Evolutionary conservation across 1,139 yeast species (phyloP).

Genomic region (Debaryomyces psychrophilus): DNA sequence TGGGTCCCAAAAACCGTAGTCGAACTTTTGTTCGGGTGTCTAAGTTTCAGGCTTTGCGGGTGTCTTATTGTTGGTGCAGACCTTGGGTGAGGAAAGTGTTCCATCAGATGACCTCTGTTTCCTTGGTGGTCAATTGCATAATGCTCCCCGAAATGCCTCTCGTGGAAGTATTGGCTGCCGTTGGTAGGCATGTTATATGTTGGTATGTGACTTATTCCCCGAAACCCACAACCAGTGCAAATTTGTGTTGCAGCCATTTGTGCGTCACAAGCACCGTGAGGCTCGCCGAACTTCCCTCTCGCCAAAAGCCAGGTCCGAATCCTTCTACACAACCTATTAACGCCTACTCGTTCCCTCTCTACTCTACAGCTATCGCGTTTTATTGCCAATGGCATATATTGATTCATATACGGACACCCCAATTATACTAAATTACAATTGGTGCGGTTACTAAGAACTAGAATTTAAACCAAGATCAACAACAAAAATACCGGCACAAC

Average conservation of each 20-base stretch:
- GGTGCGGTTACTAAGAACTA: constrained; percentile 9
- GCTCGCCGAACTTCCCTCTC: not conserved
- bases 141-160: too few relatives aligned
- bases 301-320: too few relatives aligned
- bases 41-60: not conserved
- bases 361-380: not conserved
- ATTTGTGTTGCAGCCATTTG: constrained; percentile 19
- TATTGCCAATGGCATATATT: constrained; percentile 11
- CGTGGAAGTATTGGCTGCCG: not conserved
- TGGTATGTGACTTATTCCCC: not conserved
- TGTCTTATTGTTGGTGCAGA: not conserved
- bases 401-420: constrained; percentile 11
- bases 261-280: constrained; percentile 7
- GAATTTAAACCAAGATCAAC: constrained; percentile 9
- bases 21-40: not conserved
- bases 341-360: too few relatives aligned
- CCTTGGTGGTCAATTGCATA: not conserved
- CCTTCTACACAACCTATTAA: too few relatives aligned
- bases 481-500: constrained; percentile 7
- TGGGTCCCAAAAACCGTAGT: not conserved
- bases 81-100: not conserved
- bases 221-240: not conserved
- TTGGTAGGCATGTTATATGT: not conserved
- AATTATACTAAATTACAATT: not conserved
- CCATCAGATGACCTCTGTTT: not conserved